phyloP scores from a whole-genome alignment of 2,329 filamentous ascomycete genomes.

The Annulohypoxylon truncatum region DNA sequence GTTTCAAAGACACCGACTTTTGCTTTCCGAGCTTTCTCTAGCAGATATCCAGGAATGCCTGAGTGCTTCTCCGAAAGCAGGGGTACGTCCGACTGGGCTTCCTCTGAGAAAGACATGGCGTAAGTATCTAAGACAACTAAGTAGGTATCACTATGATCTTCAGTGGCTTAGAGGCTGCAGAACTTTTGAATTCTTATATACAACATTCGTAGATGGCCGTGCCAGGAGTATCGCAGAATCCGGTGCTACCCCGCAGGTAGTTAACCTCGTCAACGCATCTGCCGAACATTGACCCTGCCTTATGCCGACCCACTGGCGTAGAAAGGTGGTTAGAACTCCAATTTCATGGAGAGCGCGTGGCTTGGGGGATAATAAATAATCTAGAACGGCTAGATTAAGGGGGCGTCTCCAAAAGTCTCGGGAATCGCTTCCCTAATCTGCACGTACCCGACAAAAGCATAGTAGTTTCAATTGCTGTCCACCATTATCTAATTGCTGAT shows the following conservation, averaged over 20 bases:
- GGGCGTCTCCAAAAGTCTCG: not conserved
- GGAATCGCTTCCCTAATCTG: slow-evolving; percentile 3
- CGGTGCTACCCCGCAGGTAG: slow-evolving; percentile 37
- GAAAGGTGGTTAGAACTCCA: slow-evolving; percentile 15
- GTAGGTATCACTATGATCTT: not conserved
- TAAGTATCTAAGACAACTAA: not conserved
- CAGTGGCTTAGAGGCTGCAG: not conserved
- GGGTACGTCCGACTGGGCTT: slow-evolving; percentile 49
- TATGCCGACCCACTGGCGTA: slow-evolving; percentile 33
- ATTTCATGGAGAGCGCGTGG: not conserved
- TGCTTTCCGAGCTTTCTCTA: slow-evolving; percentile 52
- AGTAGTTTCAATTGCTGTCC: not conserved
- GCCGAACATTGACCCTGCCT: slow-evolving; percentile 35
- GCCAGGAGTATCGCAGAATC: slow-evolving; percentile 11
- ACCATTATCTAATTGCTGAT: not conserved
- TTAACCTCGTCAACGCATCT: slow-evolving; percentile 36
- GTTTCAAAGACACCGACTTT: slow-evolving; percentile 52
- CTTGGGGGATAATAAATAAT: slow-evolving; percentile 7
- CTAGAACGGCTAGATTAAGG: not conserved
- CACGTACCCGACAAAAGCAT: not conserved
- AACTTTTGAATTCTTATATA: slow-evolving; percentile 19
- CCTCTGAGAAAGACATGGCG: slow-evolving; percentile 39
- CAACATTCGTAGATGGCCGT: slow-evolving; percentile 3
- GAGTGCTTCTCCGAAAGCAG: slow-evolving; percentile 54
- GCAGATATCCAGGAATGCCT: slow-evolving; percentile 53